Percentiles rank a stretch among this genome's conserved stretches.
Conservation (phyloP, 176 grass and related monocot species). For the Poa annua region DNA sequence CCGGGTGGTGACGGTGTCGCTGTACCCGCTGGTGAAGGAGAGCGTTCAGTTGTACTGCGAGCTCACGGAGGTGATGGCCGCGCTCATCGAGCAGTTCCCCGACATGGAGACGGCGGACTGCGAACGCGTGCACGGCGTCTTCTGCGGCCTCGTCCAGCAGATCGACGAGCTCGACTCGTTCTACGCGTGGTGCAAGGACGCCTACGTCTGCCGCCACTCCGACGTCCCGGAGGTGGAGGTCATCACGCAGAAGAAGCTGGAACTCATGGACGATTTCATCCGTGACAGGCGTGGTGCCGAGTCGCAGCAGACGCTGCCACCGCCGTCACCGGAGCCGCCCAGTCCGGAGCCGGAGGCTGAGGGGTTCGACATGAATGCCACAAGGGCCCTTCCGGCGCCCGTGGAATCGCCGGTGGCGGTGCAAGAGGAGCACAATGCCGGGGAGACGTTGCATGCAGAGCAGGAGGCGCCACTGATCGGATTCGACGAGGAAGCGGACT, state of each 20-base stretch:
- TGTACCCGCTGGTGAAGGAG: constrained; percentile 79
- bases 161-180: constrained; percentile 69
- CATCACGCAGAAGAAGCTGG: constrained; percentile 74
- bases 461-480: not conserved
- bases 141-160: constrained; percentile 60
- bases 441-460: not conserved
- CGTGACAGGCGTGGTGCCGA: constrained; percentile 59
- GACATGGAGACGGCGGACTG: constrained; percentile 66
- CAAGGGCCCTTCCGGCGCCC: constrained; percentile 62
- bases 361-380: constrained; percentile 50
- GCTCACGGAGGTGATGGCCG: constrained; percentile 57
- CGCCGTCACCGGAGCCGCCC: constrained; percentile 13
- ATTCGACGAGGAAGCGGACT: constrained; percentile 48
- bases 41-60: constrained; percentile 87
- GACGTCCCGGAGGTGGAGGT: constrained; percentile 79
- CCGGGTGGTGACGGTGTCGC: constrained; percentile 68
- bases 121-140: constrained; percentile 58
- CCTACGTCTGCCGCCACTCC: constrained; percentile 61
- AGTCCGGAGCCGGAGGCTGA: constrained; percentile 32
- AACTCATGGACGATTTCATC: constrained; percentile 90
- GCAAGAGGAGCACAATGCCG: not conserved
- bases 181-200: constrained; percentile 73
- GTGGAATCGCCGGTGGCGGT: not conserved
- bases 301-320: constrained; percentile 18
- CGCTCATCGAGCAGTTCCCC: constrained; percentile 67